These are phyloP conservation scores for Xeromyces bisporus DNA, from an alignment of 495 filamentous ascomycete species.

Conservation along the genomic window DNA sequence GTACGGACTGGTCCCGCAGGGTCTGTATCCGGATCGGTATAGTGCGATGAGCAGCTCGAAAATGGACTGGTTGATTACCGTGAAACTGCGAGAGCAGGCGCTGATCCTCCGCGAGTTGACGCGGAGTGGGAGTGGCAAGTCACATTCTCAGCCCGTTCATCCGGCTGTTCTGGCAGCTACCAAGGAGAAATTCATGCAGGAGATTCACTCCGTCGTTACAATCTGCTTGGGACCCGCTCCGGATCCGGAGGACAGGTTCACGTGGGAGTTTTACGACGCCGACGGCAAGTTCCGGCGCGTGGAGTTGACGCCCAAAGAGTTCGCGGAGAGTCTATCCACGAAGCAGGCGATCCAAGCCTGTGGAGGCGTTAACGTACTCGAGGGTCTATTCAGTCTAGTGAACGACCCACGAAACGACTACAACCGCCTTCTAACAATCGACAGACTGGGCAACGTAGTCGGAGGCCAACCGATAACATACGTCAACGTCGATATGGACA, in stretches of 20 bases:
- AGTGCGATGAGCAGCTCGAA: constrained; percentile 50
- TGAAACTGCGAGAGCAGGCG: constrained; percentile 73
- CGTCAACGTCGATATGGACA: constrained; percentile 60
- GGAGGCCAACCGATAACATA: constrained; percentile 56
- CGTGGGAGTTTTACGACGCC: constrained; percentile 62
- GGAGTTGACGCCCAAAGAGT: constrained; percentile 44
- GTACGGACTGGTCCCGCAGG: constrained; percentile 69
- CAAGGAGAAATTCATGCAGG: constrained; percentile 57
- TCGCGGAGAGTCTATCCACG: constrained; percentile 37
- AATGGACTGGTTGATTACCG: constrained; percentile 62
- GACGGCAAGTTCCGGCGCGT: constrained; percentile 41
- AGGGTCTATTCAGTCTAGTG: constrained; percentile 52
- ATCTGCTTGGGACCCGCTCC: constrained; percentile 67
- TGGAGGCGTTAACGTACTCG: constrained; percentile 10
- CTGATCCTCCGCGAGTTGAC: constrained; percentile 40
- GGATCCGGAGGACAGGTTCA: constrained; percentile 43
- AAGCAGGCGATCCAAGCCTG: constrained; percentile 24
- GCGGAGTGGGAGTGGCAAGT: constrained; percentile 7
- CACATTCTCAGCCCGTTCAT: too few species aligned
- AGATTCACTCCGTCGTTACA: constrained; percentile 63
- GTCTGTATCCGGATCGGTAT: constrained; percentile 61
- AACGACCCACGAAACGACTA: constrained; percentile 70
- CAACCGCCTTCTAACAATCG: constrained; percentile 51
- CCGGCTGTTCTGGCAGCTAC: constrained; percentile 19
- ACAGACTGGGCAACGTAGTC: constrained; percentile 61